phyloP scores from a whole-genome alignment of 148 eudicot species.

The Salicornia ramosissima region DNA sequence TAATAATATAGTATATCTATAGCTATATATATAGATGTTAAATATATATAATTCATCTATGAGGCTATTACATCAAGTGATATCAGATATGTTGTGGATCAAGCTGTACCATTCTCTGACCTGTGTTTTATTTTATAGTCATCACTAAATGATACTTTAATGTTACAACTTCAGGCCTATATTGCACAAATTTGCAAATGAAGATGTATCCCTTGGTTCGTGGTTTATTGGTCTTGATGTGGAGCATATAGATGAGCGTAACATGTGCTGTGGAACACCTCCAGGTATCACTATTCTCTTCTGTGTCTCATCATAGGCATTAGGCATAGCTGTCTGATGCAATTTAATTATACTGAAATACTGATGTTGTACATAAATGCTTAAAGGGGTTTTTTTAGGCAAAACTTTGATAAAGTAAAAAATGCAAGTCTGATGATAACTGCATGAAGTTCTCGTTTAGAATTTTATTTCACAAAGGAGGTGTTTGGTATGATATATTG shows the following conservation, averaged over 20 bases:
- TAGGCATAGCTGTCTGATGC: background rate
- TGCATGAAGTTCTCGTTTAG: background rate
- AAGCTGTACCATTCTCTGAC: background rate
- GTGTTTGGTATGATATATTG: no score
- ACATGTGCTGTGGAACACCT: conserved; percentile 95
- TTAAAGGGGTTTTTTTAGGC: background rate
- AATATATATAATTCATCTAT: background rate
- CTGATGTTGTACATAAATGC: background rate
- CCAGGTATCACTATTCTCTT: conserved; percentile 51
- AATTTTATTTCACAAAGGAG: background rate
- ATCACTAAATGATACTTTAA: background rate
- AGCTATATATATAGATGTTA: no score
- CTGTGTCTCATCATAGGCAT: background rate
- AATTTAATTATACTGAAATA: background rate
- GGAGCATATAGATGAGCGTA: conserved; percentile 85
- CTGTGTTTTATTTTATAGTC: background rate
- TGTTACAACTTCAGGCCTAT: conserved; percentile 50
- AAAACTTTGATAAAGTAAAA: background rate
- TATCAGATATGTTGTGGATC: background rate
- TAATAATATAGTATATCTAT: no score
- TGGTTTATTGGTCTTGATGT: conserved; percentile 97
- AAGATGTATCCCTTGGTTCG: conserved; percentile 89
- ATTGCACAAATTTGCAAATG: conserved; percentile 89
- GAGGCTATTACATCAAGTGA: background rate
- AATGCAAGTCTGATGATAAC: background rate